Evolutionary conservation across 1,284 basidiomycete species (phyloP), one percentile per base, ranked within the genome.

Genomic region (Sporisorium reilianum): DNA sequence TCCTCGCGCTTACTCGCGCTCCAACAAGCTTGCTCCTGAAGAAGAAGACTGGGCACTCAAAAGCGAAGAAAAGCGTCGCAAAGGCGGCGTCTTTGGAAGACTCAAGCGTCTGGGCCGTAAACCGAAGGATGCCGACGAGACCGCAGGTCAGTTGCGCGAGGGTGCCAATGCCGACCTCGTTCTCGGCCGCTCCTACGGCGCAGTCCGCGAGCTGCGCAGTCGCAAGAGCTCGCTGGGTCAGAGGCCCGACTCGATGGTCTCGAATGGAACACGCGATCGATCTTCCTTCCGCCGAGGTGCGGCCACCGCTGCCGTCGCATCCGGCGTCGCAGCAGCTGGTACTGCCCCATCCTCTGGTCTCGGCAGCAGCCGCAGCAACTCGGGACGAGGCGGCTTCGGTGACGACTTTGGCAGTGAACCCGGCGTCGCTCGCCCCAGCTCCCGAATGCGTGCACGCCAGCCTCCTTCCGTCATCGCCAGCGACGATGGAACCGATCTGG

Each of bases 11-110:
- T 71, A 62, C 51, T 66, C 63, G 18, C 67, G 73, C 26, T 66
- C 68, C 46, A 72, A 55, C 32, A 72, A 72, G 62, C 69, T 72
- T 7, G 69, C 74, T 1, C 74, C 74, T 30, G 73, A 75, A 48
- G 73, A 75, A 20, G 74, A 76, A 26, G 64, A 53, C 14, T 72
- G 68, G 68, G 62, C 64, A 0, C 50, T 64, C 52, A 49, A 69
- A 48, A 55, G 61, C 22, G 74, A 71, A 44, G 55, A 25, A 6
- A 66, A 71, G 61, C 60, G 74, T 34, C 64, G 69, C 46, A 76
- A 76, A 34, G 74, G 74, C 7, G 74, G 74, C 28, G 62, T 76
- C 25, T 52, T 76, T 25, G 74, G 74, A 8, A 59, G 74, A 12
- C 48, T 76, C 25, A 72, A 62, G 52, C 64, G 59, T 44, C 58